Evolutionary conservation across 2,329 filamentous ascomycete genomes (phyloP).

Genomic region (Aspergillus sp.): DNA sequence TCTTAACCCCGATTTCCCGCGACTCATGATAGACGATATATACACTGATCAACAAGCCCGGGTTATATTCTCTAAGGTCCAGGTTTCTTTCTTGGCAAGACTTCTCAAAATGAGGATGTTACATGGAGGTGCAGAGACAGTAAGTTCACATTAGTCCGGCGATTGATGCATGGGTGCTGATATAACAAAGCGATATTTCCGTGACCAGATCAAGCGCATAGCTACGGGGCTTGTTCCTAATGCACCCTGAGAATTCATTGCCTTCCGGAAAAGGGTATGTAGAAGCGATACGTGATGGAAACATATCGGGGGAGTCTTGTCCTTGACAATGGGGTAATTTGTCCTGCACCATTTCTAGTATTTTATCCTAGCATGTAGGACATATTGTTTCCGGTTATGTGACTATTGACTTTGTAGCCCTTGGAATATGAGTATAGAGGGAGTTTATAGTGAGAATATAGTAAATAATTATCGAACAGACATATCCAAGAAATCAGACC

Average conservation of each 20-base stretch:
- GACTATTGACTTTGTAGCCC: no score
- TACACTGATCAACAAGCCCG: neutral
- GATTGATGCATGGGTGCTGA: neutral
- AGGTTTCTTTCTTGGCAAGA: neutral
- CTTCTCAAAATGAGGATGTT: neutral
- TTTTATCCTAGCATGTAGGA: no score
- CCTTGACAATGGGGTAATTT: no score
- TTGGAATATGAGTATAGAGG: no score
- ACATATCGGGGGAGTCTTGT: no score
- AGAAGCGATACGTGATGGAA: no score
- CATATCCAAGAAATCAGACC: no score
- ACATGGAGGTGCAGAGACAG: slow-evolving; percentile 1
- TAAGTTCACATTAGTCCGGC: neutral
- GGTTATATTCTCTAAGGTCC: neutral
- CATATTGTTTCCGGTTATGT: no score
- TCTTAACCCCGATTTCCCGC: slow-evolving; percentile 29
- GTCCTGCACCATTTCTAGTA: no score
- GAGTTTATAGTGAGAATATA: no score
- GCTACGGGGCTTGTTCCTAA: neutral
- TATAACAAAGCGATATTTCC: neutral
- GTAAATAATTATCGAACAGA: no score
- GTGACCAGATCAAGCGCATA: neutral
- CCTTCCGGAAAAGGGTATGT: no score
- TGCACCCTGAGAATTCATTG: neutral
- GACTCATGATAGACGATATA: neutral